Conservation (phyloP, 2,329 filamentous ascomycete genomes). For the Aureobasidium sp. region DNA sequence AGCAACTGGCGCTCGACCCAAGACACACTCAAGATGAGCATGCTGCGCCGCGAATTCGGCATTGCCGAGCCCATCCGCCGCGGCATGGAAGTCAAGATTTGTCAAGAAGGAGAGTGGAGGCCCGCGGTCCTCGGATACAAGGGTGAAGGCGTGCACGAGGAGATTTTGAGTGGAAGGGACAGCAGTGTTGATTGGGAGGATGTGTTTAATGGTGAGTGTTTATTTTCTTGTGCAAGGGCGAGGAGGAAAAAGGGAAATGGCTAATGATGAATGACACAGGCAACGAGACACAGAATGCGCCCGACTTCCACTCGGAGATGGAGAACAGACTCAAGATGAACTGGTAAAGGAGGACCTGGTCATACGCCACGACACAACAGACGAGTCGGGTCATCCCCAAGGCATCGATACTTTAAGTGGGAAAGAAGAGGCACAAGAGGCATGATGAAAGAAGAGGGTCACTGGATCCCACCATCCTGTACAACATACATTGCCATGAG, state of each 20-base stretch:
- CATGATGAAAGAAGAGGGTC: no score
- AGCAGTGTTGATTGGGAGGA: constrained; percentile 83
- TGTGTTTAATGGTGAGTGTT: constrained; percentile 66
- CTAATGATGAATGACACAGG: constrained; percentile 28
- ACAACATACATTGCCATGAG: not conserved
- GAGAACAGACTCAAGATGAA: constrained; percentile 82
- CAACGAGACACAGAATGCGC: constrained; percentile 61
- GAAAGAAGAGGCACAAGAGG: no score
- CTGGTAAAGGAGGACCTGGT: constrained; percentile 30
- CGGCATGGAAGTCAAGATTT: constrained; percentile 92
- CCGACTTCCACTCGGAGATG: constrained; percentile 84
- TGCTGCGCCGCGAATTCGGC: constrained; percentile 78
- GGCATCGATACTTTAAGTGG: no score
- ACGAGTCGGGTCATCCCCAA: no score
- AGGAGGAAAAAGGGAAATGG: not conserved
- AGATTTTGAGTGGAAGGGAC: constrained; percentile 77
- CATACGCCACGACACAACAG: no score
- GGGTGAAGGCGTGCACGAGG: constrained; percentile 69
- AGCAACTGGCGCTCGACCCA: constrained; percentile 84
- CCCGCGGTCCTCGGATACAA: constrained; percentile 51
- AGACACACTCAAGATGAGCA: constrained; percentile 78
- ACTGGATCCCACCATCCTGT: not conserved
- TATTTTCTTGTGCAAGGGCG: not conserved
- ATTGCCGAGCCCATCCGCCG: constrained; percentile 86
- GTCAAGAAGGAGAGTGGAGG: constrained; percentile 69